phyloP scores from a whole-genome alignment of 257 asterid species.

The Primulina eburnea region DNA sequence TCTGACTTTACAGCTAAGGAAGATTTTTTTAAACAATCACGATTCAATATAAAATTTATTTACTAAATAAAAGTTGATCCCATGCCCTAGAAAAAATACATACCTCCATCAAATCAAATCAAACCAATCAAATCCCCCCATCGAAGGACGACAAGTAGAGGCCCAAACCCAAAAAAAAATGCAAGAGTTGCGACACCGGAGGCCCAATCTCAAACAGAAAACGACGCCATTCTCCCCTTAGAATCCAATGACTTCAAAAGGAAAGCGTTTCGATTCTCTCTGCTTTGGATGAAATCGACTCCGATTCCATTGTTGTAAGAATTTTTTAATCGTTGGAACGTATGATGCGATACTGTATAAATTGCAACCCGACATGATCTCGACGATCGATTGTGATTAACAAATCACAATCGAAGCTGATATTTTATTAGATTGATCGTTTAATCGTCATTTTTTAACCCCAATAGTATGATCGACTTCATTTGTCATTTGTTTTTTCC shows the following conservation, averaged over 20 bases:
- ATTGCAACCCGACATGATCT: slow-evolving; percentile 22
- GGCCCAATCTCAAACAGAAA: slow-evolving; percentile 29
- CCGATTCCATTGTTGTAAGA: slow-evolving; percentile 27
- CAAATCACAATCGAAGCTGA: not conserved
- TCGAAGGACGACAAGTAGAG: not conserved
- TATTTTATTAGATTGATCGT: too few species aligned
- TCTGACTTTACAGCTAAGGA: too few species aligned
- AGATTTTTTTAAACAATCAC: too few species aligned
- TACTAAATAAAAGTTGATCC: too few species aligned
- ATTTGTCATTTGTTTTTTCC: not conserved
- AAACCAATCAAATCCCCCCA: not conserved
- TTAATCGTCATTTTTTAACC: not conserved
- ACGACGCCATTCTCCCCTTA: not conserved
- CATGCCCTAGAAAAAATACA: too few species aligned
- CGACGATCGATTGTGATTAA: not conserved
- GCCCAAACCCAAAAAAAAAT: slow-evolving; percentile 23
- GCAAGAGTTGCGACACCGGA: slow-evolving; percentile 12
- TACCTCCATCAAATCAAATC: not conserved
- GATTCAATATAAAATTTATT: too few species aligned
- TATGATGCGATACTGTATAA: not conserved
- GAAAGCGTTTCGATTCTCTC: not conserved
- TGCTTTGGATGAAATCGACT: slow-evolving; percentile 17
- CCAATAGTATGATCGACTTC: not conserved
- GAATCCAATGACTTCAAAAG: not conserved
- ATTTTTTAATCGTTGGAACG: not conserved